Evolutionary conservation across 2,329 filamentous ascomycete species (phyloP).

Genomic region (Arachnomyces sp.): DNA sequence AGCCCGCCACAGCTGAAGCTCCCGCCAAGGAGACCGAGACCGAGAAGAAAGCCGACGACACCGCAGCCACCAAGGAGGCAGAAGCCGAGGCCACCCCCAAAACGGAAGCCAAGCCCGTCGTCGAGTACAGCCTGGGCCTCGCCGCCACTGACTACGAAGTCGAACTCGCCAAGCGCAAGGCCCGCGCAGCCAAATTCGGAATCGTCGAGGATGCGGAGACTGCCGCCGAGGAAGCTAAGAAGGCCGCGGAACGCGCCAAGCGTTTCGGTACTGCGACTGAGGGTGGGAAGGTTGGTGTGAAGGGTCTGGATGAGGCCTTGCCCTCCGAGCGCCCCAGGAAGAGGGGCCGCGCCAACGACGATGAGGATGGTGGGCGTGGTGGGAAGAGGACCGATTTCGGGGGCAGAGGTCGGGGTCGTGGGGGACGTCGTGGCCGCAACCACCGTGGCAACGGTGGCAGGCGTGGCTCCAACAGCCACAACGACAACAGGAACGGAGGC

Average conservation of each 20-base stretch:
- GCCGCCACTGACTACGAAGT: constrained; percentile 37
- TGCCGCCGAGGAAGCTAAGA: constrained; percentile 34
- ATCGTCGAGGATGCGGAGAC: constrained; percentile 33
- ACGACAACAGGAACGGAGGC: constrained; percentile 5
- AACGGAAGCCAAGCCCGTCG: constrained; percentile 23
- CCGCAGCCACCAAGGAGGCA: constrained; percentile 13
- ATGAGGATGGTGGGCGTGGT: constrained; percentile 27
- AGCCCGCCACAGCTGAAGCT: constrained; percentile 10
- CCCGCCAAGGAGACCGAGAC: too few relatives aligned
- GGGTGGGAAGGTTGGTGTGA: constrained; percentile 21
- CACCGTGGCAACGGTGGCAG: constrained; percentile 1
- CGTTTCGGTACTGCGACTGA: constrained; percentile 33
- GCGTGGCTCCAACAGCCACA: neutral
- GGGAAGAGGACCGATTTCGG: constrained; percentile 34
- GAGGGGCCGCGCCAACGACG: constrained; percentile 29
- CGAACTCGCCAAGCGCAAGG: constrained; percentile 41
- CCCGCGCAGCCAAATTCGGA: constrained; percentile 42
- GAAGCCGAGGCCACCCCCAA: constrained; percentile 17
- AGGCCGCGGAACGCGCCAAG: constrained; percentile 39
- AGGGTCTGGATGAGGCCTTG: constrained; percentile 38
- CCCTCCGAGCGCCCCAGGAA: constrained; percentile 34
- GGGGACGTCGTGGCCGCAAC: constrained; percentile 15
- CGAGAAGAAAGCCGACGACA: constrained; percentile 7
- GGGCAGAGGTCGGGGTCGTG: constrained; percentile 17
- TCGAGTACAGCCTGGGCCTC: constrained; percentile 35